These are phyloP conservation scores for Malus fusca DNA, from an alignment of 306 rosid species.

Conservation along the genomic window DNA sequence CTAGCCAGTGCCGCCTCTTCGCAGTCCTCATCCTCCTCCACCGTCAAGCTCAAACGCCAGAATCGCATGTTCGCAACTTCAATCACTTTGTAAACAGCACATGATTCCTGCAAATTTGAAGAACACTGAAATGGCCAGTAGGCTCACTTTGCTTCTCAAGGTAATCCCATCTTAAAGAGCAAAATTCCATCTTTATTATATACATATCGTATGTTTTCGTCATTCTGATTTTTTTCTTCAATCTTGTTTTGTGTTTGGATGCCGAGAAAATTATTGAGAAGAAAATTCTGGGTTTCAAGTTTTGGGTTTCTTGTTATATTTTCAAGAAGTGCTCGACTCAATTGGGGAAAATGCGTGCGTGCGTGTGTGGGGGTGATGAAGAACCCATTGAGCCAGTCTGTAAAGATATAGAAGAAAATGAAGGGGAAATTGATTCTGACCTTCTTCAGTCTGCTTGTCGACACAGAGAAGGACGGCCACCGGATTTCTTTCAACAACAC, in stretches of 20 bases:
- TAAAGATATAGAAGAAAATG: neutral
- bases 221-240: neutral
- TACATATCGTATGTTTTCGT: neutral
- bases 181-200: no score
- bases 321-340: neutral
- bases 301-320: neutral
- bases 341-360: neutral
- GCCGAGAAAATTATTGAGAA: neutral
- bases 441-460: neutral
- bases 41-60: no score
- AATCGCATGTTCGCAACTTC: constrained; percentile 4
- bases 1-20: no score
- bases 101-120: constrained; percentile 41
- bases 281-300: neutral
- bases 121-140: constrained; percentile 35
- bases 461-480: no score
- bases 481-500: no score
- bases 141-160: constrained; percentile 26
- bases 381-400: neutral
- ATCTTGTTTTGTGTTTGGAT: neutral
- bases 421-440: constrained; percentile 1
- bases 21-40: constrained; percentile 5
- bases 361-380: neutral
- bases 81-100: constrained; percentile 36
- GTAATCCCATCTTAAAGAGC: neutral